Evolutionary conservation across 148 eudicot genomes (phyloP).

Genomic region (Rhododendron kiyosumense): DNA sequence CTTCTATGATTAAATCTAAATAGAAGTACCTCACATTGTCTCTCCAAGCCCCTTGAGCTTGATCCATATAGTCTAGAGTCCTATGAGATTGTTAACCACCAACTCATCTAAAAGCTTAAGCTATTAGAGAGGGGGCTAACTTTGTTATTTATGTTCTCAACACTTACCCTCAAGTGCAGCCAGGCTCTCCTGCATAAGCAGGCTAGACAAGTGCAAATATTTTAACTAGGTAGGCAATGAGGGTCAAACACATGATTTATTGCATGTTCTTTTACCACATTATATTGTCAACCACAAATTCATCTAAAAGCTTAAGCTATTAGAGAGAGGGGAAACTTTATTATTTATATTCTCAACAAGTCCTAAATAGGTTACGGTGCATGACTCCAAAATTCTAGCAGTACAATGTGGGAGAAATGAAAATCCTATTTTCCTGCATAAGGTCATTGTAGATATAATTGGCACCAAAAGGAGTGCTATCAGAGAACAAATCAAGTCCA

Average conservation of each 20-base stretch:
- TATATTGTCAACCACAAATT: no score
- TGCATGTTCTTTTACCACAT: no score
- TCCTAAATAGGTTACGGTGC: background rate
- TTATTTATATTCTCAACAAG: no score
- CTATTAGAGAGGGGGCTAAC: background rate
- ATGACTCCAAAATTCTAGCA: background rate
- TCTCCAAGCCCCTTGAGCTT: background rate
- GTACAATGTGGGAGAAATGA: background rate
- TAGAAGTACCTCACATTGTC: background rate
- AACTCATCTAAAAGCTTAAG: no score
- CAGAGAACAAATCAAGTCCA: background rate
- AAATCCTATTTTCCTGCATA: background rate
- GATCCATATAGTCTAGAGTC: background rate
- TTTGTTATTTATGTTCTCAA: background rate
- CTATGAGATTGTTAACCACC: background rate
- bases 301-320: no score
- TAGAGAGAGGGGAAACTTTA: no score
- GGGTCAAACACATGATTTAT: no score
- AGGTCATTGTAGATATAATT: background rate
- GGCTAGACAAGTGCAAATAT: no score
- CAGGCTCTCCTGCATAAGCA: no score
- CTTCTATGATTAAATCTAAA: background rate
- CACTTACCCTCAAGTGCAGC: background rate
- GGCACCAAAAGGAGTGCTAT: background rate
- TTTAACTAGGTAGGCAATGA: no score